Evolutionary conservation across 768 basidiomycete species (phyloP).

Genomic region (Lyophyllum shimeji): DNA sequence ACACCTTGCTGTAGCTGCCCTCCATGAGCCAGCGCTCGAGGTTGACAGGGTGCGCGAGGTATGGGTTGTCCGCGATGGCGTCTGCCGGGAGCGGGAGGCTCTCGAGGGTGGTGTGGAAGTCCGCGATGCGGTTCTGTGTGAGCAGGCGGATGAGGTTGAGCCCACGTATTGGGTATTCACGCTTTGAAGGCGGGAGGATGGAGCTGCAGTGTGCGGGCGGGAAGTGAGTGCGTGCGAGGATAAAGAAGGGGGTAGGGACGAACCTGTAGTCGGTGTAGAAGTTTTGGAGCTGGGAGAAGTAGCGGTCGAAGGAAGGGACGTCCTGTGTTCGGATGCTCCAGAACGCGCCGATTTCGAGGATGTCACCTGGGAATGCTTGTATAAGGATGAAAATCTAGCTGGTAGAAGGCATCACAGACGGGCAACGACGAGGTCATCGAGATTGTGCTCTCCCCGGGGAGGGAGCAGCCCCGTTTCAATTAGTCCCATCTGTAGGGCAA

Average conservation of each 20-base stretch:
- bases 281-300: conserved; percentile 86
- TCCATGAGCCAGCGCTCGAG: conserved; percentile 99
- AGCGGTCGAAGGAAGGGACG: conserved; percentile 92
- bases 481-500: conserved; percentile 58
- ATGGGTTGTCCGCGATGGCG: conserved; percentile 65
- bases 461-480: conserved; percentile 76
- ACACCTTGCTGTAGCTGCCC: conserved; percentile 96
- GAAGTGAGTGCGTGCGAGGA: not conserved
- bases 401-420: conserved; percentile 39
- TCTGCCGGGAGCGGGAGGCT: conserved; percentile 75
- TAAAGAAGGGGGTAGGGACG: conserved; percentile 4
- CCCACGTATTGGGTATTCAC: conserved; percentile 86
- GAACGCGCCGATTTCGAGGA: conserved; percentile 94
- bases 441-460: conserved; percentile 63
- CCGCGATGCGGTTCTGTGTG: conserved; percentile 93
- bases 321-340: conserved; percentile 89
- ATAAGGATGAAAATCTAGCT: not conserved
- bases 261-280: conserved; percentile 89
- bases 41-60: conserved; percentile 83
- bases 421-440: conserved; percentile 69
- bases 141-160: conserved; percentile 94
- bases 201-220: conserved; percentile 39
- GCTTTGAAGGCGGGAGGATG: conserved; percentile 77
- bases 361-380: conserved; percentile 64
- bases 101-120: conserved; percentile 96